A percentile compares a stretch with the other conserved stretches of the same genome.
Conservation (phyloP, 371 early-diverging fungal genomes). For the Mucor indicus region DNA sequence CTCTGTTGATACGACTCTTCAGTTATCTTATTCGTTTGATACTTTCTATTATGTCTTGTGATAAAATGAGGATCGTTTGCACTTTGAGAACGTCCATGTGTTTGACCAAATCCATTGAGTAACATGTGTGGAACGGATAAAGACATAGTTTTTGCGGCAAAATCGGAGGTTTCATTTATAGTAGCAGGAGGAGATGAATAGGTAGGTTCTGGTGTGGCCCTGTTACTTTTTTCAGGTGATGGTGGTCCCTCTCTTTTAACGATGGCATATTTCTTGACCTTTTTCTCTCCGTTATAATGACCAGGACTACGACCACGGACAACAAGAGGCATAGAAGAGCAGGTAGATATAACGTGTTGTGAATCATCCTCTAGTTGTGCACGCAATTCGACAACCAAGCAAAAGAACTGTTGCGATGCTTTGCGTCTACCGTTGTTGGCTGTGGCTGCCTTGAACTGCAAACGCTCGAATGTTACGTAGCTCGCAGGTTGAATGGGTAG, state of each 20-base stretch:
- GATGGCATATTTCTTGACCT: no score
- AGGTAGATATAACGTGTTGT: constrained; percentile 52
- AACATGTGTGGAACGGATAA: no score
- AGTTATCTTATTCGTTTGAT: no score
- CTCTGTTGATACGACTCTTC: no score
- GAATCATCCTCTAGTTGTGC: constrained; percentile 51
- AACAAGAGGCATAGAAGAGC: constrained; percentile 71
- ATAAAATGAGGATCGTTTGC: no score
- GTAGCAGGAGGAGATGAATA: no score
- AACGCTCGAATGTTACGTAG: constrained; percentile 72
- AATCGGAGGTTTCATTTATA: constrained; percentile 10
- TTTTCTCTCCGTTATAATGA: constrained; percentile 69
- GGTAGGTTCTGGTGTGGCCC: no score
- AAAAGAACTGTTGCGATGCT: constrained; percentile 83
- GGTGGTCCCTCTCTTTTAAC: no score
- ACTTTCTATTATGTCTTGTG: no score
- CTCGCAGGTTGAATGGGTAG: constrained; percentile 40
- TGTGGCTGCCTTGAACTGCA: constrained; percentile 88
- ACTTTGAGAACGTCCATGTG: constrained; percentile 10
- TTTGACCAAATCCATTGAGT: background rate
- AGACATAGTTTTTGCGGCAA: no score
- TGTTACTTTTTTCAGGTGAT: no score
- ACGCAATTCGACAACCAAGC: constrained; percentile 55
- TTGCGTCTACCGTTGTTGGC: constrained; percentile 81
- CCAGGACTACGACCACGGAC: constrained; percentile 90